Evolutionary conservation across 768 basidiomycete genomes (phyloP).

Genomic region (Cystofilobasidium ferigula): DNA sequence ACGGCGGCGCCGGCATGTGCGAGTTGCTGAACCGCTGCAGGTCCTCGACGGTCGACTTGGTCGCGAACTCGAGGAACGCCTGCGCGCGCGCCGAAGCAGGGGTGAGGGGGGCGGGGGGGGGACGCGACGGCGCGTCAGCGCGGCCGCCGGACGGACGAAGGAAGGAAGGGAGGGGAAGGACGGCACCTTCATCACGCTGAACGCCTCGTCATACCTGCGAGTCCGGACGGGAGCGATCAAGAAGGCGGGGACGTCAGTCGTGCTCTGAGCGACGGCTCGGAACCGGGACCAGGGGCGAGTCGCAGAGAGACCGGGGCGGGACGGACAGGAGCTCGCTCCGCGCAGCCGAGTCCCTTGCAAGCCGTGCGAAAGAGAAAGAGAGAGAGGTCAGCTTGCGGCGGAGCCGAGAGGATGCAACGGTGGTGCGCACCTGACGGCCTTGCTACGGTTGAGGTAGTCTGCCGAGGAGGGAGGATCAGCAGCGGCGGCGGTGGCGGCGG

Average conservation of each 20-base stretch:
- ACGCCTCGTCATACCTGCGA: slow-evolving; percentile 21
- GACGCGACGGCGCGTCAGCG: too few species aligned
- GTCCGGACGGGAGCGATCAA: too few species aligned
- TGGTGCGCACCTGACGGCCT: slow-evolving; percentile 7
- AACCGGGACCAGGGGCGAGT: neutral
- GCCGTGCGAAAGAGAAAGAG: neutral
- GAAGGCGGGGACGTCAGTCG: too few species aligned
- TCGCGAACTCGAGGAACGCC: slow-evolving; percentile 63
- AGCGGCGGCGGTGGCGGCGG: neutral
- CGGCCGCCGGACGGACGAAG: too few species aligned
- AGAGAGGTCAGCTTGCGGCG: neutral
- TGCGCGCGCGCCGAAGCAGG: slow-evolving; percentile 28
- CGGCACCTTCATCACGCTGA: slow-evolving; percentile 22
- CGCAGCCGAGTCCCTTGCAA: slow-evolving; percentile 24
- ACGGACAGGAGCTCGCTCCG: slow-evolving; percentile 21
- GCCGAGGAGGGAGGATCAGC: neutral
- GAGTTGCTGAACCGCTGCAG: slow-evolving; percentile 46
- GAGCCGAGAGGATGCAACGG: too few species aligned
- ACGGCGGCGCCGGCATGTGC: slow-evolving; percentile 72
- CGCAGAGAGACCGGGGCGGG: neutral
- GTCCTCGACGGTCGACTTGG: slow-evolving; percentile 32
- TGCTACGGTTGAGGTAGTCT: slow-evolving; percentile 25
- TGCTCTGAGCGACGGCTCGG: neutral
- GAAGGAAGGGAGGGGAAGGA: too few species aligned
- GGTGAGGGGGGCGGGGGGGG: neutral